Evolutionary conservation across 2,329 filamentous ascomycete genomes (phyloP).

Genomic region (Chaetomium sp.): DNA sequence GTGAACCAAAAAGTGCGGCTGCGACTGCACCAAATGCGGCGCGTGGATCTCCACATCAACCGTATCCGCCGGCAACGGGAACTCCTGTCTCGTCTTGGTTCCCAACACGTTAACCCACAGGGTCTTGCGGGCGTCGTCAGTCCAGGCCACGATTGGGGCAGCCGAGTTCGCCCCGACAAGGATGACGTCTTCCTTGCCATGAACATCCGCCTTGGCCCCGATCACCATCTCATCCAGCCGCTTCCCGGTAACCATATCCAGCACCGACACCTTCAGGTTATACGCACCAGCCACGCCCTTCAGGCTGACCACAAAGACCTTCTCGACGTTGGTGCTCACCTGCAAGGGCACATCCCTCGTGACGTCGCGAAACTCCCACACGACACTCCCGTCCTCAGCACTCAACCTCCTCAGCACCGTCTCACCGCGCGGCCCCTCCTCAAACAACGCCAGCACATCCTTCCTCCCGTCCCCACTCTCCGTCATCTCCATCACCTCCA

Average conservation of each 20-base stretch:
- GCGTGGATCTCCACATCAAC: constrained; percentile 68
- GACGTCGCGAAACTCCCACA: constrained; percentile 76
- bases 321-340: constrained; percentile 67
- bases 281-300: constrained; percentile 70
- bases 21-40: constrained; percentile 69
- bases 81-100: constrained; percentile 58
- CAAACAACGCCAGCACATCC: constrained; percentile 71
- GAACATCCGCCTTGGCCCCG: constrained; percentile 73
- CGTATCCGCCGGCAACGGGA: constrained; percentile 52
- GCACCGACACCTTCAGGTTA: constrained; percentile 72
- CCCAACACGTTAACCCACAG: constrained; percentile 73
- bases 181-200: constrained; percentile 64
- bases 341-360: constrained; percentile 74
- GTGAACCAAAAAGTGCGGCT: constrained; percentile 84
- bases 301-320: constrained; percentile 76
- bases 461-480: constrained; percentile 58
- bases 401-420: constrained; percentile 70
- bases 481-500: constrained; percentile 76
- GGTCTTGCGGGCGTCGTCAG: constrained; percentile 61
- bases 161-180: constrained; percentile 77
- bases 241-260: constrained; percentile 74
- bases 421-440: constrained; percentile 49
- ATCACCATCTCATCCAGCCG: constrained; percentile 72
- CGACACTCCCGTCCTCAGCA: constrained; percentile 68
- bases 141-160: constrained; percentile 75